Percentiles rank a stretch among this genome's conserved stretches.
These are phyloP conservation scores for Sarcodon sp. DNA, from an alignment of 768 basidiomycete species.

Conservation along the genomic window DNA sequence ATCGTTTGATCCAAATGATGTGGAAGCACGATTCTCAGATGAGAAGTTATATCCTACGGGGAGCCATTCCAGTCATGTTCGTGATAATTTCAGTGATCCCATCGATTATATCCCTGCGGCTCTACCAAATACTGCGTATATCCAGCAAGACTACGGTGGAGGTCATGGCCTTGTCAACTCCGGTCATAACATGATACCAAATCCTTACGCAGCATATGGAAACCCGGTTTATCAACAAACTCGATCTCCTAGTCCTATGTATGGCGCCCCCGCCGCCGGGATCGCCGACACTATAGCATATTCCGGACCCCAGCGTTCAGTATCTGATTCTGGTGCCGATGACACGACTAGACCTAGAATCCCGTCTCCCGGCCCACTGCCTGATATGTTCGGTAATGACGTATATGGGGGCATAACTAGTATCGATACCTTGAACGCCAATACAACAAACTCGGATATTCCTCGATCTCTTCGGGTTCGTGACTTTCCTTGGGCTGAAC, in stretches of 20 bases:
- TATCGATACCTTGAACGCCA: no score
- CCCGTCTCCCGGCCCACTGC: not conserved
- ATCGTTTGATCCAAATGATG: slow-evolving; percentile 4
- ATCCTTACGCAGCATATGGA: not conserved
- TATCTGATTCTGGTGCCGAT: not conserved
- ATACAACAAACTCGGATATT: no score
- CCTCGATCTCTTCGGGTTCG: no score
- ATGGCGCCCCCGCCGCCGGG: not conserved
- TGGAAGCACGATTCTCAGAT: not conserved
- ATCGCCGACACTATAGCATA: not conserved
- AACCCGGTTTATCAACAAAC: no score
- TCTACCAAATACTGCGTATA: not conserved
- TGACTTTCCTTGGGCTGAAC: no score
- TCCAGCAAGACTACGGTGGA: not conserved
- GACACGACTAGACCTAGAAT: not conserved
- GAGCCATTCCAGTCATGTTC: not conserved
- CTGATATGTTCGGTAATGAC: not conserved
- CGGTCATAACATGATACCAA: not conserved
- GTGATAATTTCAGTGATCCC: not conserved
- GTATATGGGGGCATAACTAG: not conserved
- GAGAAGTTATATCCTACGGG: not conserved
- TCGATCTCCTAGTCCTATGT: not conserved
- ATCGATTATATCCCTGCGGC: not conserved
- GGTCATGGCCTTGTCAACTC: not conserved
- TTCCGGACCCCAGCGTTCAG: not conserved